These are phyloP conservation scores for Cystobasidium sp. DNA, from an alignment of 1,284 basidiomycete species.

Conservation along the genomic window DNA sequence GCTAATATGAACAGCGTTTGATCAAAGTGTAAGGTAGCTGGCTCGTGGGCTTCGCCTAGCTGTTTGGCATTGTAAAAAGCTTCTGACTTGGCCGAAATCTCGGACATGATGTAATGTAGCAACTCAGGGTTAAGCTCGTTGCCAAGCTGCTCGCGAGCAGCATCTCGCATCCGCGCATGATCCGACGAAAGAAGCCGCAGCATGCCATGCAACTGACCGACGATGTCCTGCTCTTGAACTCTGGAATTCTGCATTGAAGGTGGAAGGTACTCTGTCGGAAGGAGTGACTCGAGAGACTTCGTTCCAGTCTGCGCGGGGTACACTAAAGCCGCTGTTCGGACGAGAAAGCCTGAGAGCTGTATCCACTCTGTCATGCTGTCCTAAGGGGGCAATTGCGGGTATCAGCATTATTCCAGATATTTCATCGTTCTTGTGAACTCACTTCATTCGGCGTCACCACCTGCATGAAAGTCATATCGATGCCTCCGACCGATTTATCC, in stretches of 20 bases:
- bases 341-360: constrained; percentile 21
- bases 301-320: not conserved
- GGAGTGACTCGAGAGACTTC: not conserved
- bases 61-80: not conserved
- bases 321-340: constrained; percentile 1
- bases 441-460: constrained; percentile 3
- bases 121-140: constrained; percentile 9
- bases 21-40: constrained; percentile 23
- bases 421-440: not conserved
- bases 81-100: not conserved
- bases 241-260: not conserved
- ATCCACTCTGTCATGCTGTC: constrained; percentile 32
- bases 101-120: not conserved
- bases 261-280: constrained; percentile 8
- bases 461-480: constrained; percentile 9
- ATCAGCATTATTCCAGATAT: not conserved
- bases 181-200: constrained; percentile 10
- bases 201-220: not conserved
- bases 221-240: not conserved
- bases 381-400: not conserved
- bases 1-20: constrained; percentile 25
- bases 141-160: constrained; percentile 20
- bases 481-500: constrained; percentile 2
- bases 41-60: not conserved
- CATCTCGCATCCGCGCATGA: constrained; percentile 33